Evolutionary conservation across 106 monocot species (phyloP).

Genomic region (Acorus calamus): DNA sequence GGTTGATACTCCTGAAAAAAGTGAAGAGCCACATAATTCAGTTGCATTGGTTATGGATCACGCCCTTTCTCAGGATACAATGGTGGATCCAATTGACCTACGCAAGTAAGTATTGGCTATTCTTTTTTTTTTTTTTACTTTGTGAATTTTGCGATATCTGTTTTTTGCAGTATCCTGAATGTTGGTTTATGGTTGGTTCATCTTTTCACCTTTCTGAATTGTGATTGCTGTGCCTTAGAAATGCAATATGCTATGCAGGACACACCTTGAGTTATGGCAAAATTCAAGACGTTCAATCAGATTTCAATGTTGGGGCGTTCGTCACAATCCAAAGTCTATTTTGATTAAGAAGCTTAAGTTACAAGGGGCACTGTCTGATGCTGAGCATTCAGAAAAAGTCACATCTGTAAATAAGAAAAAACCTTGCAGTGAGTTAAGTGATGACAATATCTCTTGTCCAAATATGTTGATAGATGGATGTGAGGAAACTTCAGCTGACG

Average conservation of each 20-base stretch:
- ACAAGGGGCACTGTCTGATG: constrained; percentile 25
- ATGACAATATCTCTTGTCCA: constrained; percentile 5
- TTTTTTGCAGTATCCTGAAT: neutral
- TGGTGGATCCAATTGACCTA: constrained; percentile 21
- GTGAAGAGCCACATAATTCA: constrained; percentile 10
- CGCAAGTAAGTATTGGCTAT: constrained; percentile 34
- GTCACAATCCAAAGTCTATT: constrained; percentile 53
- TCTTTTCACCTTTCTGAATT: neutral
- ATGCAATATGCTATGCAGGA: constrained; percentile 17
- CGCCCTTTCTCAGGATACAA: constrained; percentile 30
- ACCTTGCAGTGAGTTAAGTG: neutral
- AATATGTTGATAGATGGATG: constrained; percentile 22
- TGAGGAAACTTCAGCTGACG: constrained; percentile 14
- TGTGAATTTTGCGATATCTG: neutral
- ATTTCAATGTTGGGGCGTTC: constrained; percentile 55
- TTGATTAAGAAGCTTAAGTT: constrained; percentile 61
- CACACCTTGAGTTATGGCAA: constrained; percentile 48
- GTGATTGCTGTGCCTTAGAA: neutral
- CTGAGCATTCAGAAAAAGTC: constrained; percentile 10
- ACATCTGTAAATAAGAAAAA: constrained; percentile 16
- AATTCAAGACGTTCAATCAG: constrained; percentile 20
- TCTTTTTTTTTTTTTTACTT: constrained; percentile 2
- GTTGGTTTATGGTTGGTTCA: neutral
- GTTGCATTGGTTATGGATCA: constrained; percentile 54
- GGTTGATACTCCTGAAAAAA: constrained; percentile 10